Evolutionary conservation across 208 protist genomes (phyloP).

Genomic region (Trypanosoma platydactyli): DNA sequence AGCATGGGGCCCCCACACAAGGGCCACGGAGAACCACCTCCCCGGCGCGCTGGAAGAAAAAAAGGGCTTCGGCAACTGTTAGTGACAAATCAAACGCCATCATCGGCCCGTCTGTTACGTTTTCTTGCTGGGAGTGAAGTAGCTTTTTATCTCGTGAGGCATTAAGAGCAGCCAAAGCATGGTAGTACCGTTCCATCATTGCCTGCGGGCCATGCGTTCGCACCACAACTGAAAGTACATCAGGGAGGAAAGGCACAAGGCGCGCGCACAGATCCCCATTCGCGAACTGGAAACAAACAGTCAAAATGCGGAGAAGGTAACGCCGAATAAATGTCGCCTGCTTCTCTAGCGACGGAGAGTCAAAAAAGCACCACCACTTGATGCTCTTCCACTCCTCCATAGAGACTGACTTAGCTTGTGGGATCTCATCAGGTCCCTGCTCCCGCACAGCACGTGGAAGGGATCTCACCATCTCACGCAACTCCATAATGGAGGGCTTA

Average conservation of each 20-base stretch:
- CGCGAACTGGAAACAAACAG: slow-evolving; percentile 38
- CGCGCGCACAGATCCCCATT: slow-evolving; percentile 29
- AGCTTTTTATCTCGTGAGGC: slow-evolving; percentile 18
- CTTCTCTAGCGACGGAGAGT: neutral
- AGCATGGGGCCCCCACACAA: neutral
- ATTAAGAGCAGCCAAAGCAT: slow-evolving; percentile 50
- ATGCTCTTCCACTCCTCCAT: slow-evolving; percentile 30
- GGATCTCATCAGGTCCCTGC: slow-evolving; percentile 19
- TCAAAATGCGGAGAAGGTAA: slow-evolving; percentile 36
- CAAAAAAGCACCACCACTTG: slow-evolving; percentile 36
- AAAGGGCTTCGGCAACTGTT: slow-evolving; percentile 27
- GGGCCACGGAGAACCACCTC: slow-evolving; percentile 11
- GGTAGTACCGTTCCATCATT: slow-evolving; percentile 50
- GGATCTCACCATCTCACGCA: slow-evolving; percentile 40
- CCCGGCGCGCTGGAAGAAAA: slow-evolving; percentile 24
- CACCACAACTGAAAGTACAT: slow-evolving; percentile 36
- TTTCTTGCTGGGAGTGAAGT: slow-evolving; percentile 1
- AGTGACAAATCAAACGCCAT: slow-evolving; percentile 25
- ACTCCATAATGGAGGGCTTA: slow-evolving; percentile 42
- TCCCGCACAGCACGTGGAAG: slow-evolving; percentile 36
- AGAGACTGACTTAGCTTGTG: neutral
- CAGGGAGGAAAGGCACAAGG: slow-evolving; percentile 39
- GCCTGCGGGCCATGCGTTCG: slow-evolving; percentile 19
- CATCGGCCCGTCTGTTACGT: slow-evolving; percentile 6
- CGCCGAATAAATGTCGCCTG: slow-evolving; percentile 21